Evolutionary conservation across 225 moss, liverwort and hornwort genomes (phyloP).

Genomic region (Sphagnum contortum): DNA sequence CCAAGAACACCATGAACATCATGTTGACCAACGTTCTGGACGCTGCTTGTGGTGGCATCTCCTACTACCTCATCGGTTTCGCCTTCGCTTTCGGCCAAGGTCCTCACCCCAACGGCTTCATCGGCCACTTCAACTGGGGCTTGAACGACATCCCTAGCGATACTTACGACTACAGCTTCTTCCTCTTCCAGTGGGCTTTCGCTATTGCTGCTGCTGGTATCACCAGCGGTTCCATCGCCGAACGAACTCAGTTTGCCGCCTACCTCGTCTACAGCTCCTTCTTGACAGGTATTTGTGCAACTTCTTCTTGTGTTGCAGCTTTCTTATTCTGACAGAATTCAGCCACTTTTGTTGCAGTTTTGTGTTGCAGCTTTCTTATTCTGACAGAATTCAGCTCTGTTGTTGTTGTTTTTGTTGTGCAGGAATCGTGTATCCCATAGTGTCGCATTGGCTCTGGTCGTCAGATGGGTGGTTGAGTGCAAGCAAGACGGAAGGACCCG

Average conservation of each 20-base stretch:
- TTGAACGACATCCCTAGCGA: conserved; percentile 20
- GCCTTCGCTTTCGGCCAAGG: conserved; percentile 74
- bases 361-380: no score
- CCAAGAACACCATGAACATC: conserved; percentile 92
- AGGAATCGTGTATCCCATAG: conserved; percentile 43
- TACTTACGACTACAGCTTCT: conserved; percentile 32
- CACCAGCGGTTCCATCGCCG: conserved; percentile 61
- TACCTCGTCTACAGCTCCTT: conserved; percentile 36
- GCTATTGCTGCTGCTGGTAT: conserved; percentile 46
- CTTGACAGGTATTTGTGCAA: conserved; percentile 17
- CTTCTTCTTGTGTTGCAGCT: no score
- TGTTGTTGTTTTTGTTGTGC: no score
- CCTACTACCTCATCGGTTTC: conserved; percentile 79
- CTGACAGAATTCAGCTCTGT: no score
- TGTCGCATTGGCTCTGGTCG: conserved; percentile 44
- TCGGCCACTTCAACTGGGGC: conserved; percentile 26
- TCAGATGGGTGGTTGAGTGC: conserved; percentile 29
- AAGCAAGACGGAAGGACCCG: not conserved
- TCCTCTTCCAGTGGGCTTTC: conserved; percentile 47
- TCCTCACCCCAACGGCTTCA: conserved; percentile 49
- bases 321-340: conserved; percentile 5
- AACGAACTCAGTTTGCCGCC: conserved; percentile 38
- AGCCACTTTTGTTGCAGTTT: not conserved
- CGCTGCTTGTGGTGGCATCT: conserved; percentile 77
- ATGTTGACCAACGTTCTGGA: conserved; percentile 89